These are phyloP conservation scores for Talaromyces adpressus DNA, from an alignment of 495 filamentous ascomycete species.

Conservation along the genomic window DNA sequence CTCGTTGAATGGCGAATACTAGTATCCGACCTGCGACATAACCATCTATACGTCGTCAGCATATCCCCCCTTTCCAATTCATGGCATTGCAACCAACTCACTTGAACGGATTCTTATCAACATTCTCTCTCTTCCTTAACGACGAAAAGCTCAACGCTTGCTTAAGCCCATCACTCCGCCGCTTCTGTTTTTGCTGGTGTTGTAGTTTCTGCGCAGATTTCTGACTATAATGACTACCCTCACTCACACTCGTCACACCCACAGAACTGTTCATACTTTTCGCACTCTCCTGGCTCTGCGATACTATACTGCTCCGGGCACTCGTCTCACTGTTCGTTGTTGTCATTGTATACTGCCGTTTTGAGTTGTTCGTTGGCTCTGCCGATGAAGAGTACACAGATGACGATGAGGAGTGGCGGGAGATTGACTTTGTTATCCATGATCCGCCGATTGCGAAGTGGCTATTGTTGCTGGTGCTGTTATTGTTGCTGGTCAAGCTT, in stretches of 20 bases:
- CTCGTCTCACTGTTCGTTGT: not conserved
- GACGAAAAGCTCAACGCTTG: not conserved
- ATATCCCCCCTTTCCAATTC: not conserved
- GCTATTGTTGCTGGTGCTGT: not conserved
- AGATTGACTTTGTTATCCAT: not conserved
- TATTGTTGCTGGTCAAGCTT: not conserved
- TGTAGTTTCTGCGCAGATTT: not conserved
- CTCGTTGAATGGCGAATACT: not conserved
- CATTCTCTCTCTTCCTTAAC: not conserved
- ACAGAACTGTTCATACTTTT: not conserved
- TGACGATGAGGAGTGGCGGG: not conserved
- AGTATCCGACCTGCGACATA: not conserved
- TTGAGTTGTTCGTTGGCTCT: not conserved
- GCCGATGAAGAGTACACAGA: slow-evolving; percentile 3
- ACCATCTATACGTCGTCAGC: not conserved
- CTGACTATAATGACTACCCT: not conserved
- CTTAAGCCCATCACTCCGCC: not conserved
- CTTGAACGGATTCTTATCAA: slow-evolving; percentile 3
- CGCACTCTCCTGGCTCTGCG: not conserved
- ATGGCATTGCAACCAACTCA: not conserved
- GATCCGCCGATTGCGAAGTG: not conserved
- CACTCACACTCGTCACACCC: not conserved
- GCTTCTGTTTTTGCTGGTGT: not conserved
- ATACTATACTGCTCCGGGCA: not conserved
- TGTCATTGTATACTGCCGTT: not conserved